Conservation (phyloP, 2,329 filamentous ascomycete species). For the Colletotrichum shisoi region DNA sequence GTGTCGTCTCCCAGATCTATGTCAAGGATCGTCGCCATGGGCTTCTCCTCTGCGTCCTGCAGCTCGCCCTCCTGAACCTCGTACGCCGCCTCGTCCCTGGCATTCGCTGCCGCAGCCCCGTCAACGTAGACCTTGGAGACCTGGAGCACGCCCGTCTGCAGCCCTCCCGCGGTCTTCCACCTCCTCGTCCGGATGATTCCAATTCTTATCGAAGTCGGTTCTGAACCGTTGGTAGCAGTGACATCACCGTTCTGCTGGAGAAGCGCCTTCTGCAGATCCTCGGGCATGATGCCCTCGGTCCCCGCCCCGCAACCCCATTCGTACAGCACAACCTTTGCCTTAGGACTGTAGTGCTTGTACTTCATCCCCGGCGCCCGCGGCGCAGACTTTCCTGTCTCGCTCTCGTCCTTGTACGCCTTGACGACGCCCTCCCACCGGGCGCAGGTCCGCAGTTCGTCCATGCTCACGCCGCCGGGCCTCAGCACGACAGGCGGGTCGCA, state of each 20-base stretch:
- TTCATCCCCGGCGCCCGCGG: slow-evolving; percentile 97
- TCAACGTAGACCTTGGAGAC: slow-evolving; percentile 44
- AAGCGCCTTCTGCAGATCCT: slow-evolving; percentile 47
- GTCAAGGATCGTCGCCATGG: slow-evolving; percentile 65
- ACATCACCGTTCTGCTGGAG: slow-evolving; percentile 33
- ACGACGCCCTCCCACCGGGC: slow-evolving; percentile 81
- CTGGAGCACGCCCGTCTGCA: slow-evolving; percentile 48
- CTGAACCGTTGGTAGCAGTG: slow-evolving; percentile 40
- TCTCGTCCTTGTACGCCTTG: slow-evolving; percentile 80
- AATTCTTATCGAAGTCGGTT: slow-evolving; percentile 47
- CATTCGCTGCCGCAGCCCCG: slow-evolving; percentile 40
- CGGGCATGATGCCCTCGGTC: slow-evolving; percentile 48
- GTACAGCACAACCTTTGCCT: slow-evolving; percentile 83
- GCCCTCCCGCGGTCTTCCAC: slow-evolving; percentile 58
- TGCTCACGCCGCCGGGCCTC: slow-evolving; percentile 83
- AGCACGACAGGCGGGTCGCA: slow-evolving; percentile 81
- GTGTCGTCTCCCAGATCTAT: slow-evolving; percentile 76
- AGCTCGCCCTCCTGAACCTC: slow-evolving; percentile 55
- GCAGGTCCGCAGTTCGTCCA: slow-evolving; percentile 78
- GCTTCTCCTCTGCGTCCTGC: slow-evolving; percentile 45
- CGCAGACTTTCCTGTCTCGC: slow-evolving; percentile 67
- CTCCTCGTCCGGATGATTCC: slow-evolving; percentile 65
- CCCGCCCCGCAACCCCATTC: slow-evolving; percentile 61
- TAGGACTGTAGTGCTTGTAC: slow-evolving; percentile 96
- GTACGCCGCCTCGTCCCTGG: slow-evolving; percentile 48